Conservation (phyloP, 2,329 filamentous ascomycete species). For the Fusarium graminum region DNA sequence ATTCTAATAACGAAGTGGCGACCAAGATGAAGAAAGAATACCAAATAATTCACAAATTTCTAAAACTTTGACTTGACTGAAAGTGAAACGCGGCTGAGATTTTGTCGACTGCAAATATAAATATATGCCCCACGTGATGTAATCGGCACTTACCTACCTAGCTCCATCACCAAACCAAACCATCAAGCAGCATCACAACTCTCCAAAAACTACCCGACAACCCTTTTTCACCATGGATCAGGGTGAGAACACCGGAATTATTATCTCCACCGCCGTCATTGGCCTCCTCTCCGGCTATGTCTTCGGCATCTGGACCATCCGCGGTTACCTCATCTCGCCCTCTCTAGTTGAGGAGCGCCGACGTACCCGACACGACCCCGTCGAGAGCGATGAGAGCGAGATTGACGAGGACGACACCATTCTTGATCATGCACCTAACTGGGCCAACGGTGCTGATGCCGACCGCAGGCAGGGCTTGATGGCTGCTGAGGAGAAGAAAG, state of each 20-base stretch:
- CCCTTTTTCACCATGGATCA: conserved; percentile 54
- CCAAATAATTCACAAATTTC: not conserved
- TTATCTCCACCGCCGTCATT: conserved; percentile 80
- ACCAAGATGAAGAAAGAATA: not conserved
- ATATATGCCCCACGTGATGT: conserved; percentile 40
- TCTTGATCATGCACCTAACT: conserved; percentile 76
- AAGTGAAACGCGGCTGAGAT: conserved; percentile 7
- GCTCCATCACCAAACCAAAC: conserved; percentile 31
- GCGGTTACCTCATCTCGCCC: conserved; percentile 70
- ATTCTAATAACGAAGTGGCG: not conserved
- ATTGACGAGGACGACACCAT: conserved; percentile 70
- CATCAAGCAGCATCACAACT: conserved; percentile 19
- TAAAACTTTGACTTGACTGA: not conserved
- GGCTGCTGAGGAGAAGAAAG: conserved; percentile 59
- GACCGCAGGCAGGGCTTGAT: conserved; percentile 69
- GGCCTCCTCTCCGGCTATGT: conserved; percentile 83
- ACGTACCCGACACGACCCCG: conserved; percentile 68
- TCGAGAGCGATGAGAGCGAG: conserved; percentile 78
- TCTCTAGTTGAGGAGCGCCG: conserved; percentile 68
- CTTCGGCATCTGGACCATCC: conserved; percentile 79
- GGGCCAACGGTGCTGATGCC: conserved; percentile 71
- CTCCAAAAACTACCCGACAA: not conserved
- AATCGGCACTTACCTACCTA: conserved; percentile 21
- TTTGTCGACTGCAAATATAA: not conserved
- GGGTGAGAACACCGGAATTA: conserved; percentile 65